Evolutionary conservation across 176 grass and related monocot genomes (phyloP), one percentile per base, ranked within the genome.

Genomic region (Melocanna baccifera): DNA sequence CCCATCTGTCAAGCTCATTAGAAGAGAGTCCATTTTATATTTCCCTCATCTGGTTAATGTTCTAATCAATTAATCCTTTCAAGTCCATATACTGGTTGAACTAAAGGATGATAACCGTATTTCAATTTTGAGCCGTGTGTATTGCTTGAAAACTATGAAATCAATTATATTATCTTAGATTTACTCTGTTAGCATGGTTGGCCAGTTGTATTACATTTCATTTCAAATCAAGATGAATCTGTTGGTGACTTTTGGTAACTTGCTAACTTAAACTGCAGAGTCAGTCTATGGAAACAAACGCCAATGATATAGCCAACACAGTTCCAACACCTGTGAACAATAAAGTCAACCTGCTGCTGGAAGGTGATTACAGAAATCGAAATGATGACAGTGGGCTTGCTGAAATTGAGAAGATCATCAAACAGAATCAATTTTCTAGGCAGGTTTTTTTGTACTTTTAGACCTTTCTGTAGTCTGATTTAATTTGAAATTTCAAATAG

Each of bases 351-450:
- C 29, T 69, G 15, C 81, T 85, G 41, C 37, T 65, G 25, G 58
- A 81, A 61, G 81, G 67, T 69, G 47, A 87, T 58, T 30, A 32
- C 29, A 79, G 12, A 36, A 76, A 91, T 89, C 73, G 5, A 58
- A 65, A 43, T 58, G 77, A 84, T 70, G 58, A 19, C 25, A 70
- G 16, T 57, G 62, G 18, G 26, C 22, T 94, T 75, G 67, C 68
- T 87, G 87, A 91, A 79, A 76, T 94, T 52, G 89, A 94, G 75
- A 86, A 75, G 57, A 85, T 86, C 22, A 78, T 94, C 67, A 91
- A 80, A 53, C 84, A 87, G 84, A 91, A 59, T 32, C 29, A 48
- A 69, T 94, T 94, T 75, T 85, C 89, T 19, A 89, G 92, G 92
- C 41, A 91, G 43, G 84, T 87, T 83, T 71, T 88, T 62, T 55